Conservation (phyloP, 2,329 filamentous ascomycete genomes). For the Aspergillus eucalypticola region DNA sequence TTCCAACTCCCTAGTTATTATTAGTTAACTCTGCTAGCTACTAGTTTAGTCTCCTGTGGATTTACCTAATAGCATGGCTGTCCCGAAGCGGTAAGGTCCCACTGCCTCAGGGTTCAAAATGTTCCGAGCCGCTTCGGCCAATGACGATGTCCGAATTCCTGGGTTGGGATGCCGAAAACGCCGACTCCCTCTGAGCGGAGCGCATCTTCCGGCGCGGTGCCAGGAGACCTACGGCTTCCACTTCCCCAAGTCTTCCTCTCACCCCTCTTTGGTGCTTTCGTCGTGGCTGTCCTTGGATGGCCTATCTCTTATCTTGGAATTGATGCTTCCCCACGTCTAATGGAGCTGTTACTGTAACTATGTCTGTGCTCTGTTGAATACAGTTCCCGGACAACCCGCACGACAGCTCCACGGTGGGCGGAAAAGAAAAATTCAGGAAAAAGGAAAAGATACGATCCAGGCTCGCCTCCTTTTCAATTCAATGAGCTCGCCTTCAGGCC, state of each 20-base stretch:
- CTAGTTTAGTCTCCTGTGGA: no score
- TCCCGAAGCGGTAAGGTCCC: constrained; percentile 20
- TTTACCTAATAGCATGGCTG: constrained; percentile 8
- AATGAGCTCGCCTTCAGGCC: constrained; percentile 12
- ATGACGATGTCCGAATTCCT: constrained; percentile 23
- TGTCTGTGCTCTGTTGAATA: constrained; percentile 18
- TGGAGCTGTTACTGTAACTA: constrained; percentile 18
- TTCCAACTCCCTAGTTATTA: no score
- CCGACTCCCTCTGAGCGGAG: constrained; percentile 25
- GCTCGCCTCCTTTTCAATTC: constrained; percentile 15
- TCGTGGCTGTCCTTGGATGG: not conserved
- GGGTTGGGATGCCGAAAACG: constrained; percentile 30
- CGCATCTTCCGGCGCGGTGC: constrained; percentile 21
- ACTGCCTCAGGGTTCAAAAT: constrained; percentile 18
- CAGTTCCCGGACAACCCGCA: constrained; percentile 13
- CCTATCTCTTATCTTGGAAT: constrained; percentile 1
- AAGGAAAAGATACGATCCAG: constrained; percentile 16
- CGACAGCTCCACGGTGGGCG: constrained; percentile 10
- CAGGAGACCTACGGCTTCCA: constrained; percentile 1
- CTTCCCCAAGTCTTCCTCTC: not conserved
- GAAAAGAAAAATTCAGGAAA: not conserved
- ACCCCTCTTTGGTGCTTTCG: not conserved
- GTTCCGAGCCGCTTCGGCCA: constrained; percentile 26
- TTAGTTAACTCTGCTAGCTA: not conserved
- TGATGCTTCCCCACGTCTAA: constrained; percentile 3